Evolutionary conservation across 2,329 filamentous ascomycete species (phyloP).

Genomic region (Neocatenulostroma microsporum): DNA sequence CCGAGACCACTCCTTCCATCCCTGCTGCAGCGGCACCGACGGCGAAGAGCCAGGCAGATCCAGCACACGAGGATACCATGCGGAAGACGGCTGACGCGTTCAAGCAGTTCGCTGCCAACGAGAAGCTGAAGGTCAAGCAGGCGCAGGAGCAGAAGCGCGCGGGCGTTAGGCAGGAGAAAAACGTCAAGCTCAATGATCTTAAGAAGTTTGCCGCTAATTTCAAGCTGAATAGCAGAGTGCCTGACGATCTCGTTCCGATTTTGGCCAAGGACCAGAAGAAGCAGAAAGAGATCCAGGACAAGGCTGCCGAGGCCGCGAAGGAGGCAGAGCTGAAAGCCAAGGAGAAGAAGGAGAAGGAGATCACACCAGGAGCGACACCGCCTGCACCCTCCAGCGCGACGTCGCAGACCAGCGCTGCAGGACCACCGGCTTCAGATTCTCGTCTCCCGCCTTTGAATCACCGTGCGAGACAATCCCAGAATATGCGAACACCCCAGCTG

Average conservation of each 20-base stretch:
- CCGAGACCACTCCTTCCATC: conserved; percentile 7
- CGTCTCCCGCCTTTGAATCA: no score
- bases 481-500: no score
- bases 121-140: conserved; percentile 54
- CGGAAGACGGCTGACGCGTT: conserved; percentile 55
- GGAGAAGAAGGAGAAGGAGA: conserved; percentile 24
- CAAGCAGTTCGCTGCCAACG: conserved; percentile 55
- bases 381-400: conserved; percentile 12
- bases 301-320: conserved; percentile 69
- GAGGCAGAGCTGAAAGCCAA: conserved; percentile 42
- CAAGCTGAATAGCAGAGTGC: conserved; percentile 88
- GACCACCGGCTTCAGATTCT: no score
- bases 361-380: conserved; percentile 14
- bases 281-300: conserved; percentile 86
- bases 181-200: conserved; percentile 84
- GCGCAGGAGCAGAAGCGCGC: conserved; percentile 47
- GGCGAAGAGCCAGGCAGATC: conserved; percentile 13
- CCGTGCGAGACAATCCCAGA: no score
- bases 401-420: conserved; percentile 6
- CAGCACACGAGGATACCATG: conserved; percentile 54
- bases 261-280: conserved; percentile 94
- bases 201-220: conserved; percentile 93
- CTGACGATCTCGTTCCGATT: conserved; percentile 83
- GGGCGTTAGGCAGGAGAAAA: conserved; percentile 64
- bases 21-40: conserved; percentile 10